Evolutionary conservation across 2,329 filamentous ascomycete genomes (phyloP), one percentile per base, ranked within the genome.

Genomic region (Graphium sp.): DNA sequence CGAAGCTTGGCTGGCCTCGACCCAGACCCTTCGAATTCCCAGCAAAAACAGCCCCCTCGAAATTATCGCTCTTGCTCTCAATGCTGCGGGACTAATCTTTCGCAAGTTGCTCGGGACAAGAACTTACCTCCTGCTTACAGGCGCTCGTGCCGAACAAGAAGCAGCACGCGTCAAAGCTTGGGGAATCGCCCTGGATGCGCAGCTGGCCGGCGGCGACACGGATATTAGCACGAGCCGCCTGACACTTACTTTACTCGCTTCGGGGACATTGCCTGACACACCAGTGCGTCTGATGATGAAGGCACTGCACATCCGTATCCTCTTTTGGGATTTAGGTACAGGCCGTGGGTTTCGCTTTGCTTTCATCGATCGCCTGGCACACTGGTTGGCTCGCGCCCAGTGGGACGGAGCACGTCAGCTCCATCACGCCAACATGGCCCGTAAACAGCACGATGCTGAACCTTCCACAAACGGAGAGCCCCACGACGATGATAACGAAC

Each of bases 1-100:
- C 34, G 80, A 84, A 47, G 85, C 85, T 18, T 94, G 87, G 85
- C 72, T 91, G 32, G 94, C 85, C 4, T 81, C 85, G 6, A 76
- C 93, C 34, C 85, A 93, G 52, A 87, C 79, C 4, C 81, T 93
- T 15, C 91, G 84, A 69, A 80, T 94, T 10, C 87, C 87, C 8
- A 71, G 76, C 13, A 82, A 92, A 48, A 81, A 77, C 39, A 85
- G 92, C 47, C 65, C 87, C 39, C 69, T 91, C 4, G 87, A 93
- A 49, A 77, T 81, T 31, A 73, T 80, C 11, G 85, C 84, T 4
- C 62, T 94, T 15, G 61, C 74, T 6, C 58, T 83, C 23, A 89
- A 93, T 57, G 81, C 75, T 31, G 51, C 79, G 32, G 92, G 92
- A 50, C 75, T 92, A 29, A 80, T 80, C 40, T 48, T 83, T 30